phyloP scores from a whole-genome alignment of 352 stramenopile genomes.

The Detonula confervacea region DNA sequence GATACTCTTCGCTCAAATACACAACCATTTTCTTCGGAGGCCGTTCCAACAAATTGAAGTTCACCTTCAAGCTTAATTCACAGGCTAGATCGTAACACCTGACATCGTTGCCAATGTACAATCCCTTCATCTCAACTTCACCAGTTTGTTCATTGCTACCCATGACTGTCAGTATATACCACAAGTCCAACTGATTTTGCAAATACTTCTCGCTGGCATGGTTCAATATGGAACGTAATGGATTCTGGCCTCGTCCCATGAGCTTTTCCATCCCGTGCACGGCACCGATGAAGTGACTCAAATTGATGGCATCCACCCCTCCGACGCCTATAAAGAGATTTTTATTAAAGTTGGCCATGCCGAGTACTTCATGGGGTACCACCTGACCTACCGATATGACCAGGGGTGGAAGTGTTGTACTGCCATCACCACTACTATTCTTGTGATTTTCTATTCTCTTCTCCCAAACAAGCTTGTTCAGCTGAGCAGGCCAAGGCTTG shows the following conservation, averaged over 20 bases:
- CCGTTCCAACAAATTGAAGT: constrained; percentile 94
- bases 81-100: constrained; percentile 94
- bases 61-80: constrained; percentile 93
- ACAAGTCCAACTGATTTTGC: constrained; percentile 87
- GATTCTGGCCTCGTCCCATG: constrained; percentile 96
- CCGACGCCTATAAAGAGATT: constrained; percentile 96
- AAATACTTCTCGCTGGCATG: constrained; percentile 93
- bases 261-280: constrained; percentile 98
- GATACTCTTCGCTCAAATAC: constrained; percentile 96
- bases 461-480: constrained; percentile 96
- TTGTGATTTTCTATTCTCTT: constrained; percentile 80
- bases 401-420: constrained; percentile 53
- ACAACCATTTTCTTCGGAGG: constrained; percentile 93
- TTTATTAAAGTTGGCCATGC: constrained; percentile 99
- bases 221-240: constrained; percentile 94
- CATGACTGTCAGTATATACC: constrained; percentile 97
- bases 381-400: constrained; percentile 97
- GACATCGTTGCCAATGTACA: constrained; percentile 96
- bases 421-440: constrained; percentile 57
- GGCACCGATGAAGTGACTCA: constrained; percentile 97
- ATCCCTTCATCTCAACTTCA: constrained; percentile 81
- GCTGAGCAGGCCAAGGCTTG: constrained; percentile 93
- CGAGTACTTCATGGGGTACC: constrained; percentile 95
- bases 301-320: constrained; percentile 94
- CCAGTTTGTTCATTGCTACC: constrained; percentile 79